These are phyloP conservation scores for Epichloe typhina DNA, from an alignment of 2,329 filamentous ascomycete genomes.

Conservation along the genomic window DNA sequence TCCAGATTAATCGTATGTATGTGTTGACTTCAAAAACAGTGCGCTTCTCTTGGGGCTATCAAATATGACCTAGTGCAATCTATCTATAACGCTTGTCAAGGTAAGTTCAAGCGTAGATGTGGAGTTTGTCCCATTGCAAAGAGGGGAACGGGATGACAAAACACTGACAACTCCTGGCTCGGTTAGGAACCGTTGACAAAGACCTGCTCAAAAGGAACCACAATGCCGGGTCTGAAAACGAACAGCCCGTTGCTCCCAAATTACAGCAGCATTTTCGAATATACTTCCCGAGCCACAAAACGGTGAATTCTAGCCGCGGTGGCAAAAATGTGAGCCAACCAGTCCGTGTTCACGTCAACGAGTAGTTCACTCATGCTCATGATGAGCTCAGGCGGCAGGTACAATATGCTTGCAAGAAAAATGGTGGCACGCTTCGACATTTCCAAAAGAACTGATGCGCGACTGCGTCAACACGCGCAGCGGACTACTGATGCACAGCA, in stretches of 20 bases:
- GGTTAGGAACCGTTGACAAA: neutral
- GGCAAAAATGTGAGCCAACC: constrained; percentile 27
- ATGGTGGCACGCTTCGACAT: constrained; percentile 57
- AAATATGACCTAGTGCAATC: constrained; percentile 51
- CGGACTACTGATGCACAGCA: constrained; percentile 79
- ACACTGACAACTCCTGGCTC: neutral
- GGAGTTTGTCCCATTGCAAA: neutral
- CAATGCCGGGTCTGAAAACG: neutral
- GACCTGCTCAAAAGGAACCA: neutral
- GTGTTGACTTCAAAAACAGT: constrained; percentile 25
- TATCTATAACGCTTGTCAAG: constrained; percentile 42
- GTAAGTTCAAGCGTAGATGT: constrained; percentile 20
- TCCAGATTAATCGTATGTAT: neutral
- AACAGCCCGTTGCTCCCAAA: neutral
- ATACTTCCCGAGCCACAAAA: constrained; percentile 68
- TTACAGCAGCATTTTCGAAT: constrained; percentile 46
- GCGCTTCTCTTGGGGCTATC: constrained; percentile 70
- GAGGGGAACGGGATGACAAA: constrained; percentile 5
- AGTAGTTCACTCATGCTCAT: neutral
- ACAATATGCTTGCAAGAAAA: constrained; percentile 68
- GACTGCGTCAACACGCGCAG: constrained; percentile 60
- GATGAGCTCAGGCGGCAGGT: constrained; percentile 48
- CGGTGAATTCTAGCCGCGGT: constrained; percentile 51
- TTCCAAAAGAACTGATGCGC: constrained; percentile 58
- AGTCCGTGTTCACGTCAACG: neutral